Conservation (phyloP, 192 early-diverging fungal genomes). For the Coemansia sp. region DNA sequence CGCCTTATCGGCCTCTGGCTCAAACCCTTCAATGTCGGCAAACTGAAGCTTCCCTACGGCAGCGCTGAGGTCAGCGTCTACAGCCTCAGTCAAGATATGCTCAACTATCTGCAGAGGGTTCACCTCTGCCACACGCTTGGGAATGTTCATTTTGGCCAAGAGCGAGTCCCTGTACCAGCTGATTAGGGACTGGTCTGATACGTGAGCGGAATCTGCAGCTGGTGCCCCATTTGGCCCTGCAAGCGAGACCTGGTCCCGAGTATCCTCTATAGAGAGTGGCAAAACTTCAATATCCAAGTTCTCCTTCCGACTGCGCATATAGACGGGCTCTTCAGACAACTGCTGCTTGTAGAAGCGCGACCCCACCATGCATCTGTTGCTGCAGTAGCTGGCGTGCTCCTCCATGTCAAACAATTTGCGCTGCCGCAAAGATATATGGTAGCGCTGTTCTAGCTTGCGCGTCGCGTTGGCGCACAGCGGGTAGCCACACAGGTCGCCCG, state of each 20-base stretch:
- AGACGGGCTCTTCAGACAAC: constrained; percentile 73
- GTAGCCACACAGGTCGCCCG: constrained; percentile 75
- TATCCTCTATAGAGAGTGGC: background rate
- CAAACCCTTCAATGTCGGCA: constrained; percentile 52
- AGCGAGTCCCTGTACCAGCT: constrained; percentile 33
- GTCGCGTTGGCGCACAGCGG: constrained; percentile 64
- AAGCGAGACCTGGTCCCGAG: background rate
- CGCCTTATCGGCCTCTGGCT: constrained; percentile 24
- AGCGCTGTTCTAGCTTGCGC: constrained; percentile 32
- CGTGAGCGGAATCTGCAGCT: background rate
- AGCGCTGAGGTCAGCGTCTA: constrained; percentile 16
- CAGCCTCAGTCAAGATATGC: constrained; percentile 3
- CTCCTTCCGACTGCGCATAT: constrained; percentile 52
- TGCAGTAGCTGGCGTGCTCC: constrained; percentile 68
- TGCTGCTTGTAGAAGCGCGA: constrained; percentile 70
- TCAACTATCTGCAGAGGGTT: constrained; percentile 39
- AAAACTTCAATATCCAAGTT: constrained; percentile 21
- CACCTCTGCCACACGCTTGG: constrained; percentile 14
- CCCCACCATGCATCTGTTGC: constrained; percentile 65
- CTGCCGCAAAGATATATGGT: constrained; percentile 65
- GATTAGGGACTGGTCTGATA: constrained; percentile 1
- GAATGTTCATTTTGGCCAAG: constrained; percentile 39
- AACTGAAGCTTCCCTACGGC: constrained; percentile 26
- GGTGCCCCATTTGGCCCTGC: background rate
- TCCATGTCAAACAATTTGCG: constrained; percentile 79